These are phyloP conservation scores for Rutstroemia sydowiana DNA, from an alignment of 2,329 filamentous ascomycete genomes.

Conservation along the genomic window DNA sequence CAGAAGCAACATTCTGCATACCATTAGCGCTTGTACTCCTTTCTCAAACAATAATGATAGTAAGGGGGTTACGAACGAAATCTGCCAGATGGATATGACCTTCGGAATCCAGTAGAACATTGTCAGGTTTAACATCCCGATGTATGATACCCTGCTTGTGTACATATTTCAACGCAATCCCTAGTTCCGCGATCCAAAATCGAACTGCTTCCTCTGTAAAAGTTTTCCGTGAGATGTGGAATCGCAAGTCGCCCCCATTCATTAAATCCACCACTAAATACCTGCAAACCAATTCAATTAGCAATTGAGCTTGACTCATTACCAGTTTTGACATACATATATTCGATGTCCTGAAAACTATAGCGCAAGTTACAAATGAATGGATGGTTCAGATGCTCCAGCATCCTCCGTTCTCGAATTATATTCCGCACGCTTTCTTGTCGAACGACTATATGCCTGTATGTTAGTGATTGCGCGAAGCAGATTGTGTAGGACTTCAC, in stretches of 20 bases:
- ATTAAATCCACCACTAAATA: slow-evolving; percentile 96
- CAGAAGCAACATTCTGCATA: slow-evolving; percentile 84
- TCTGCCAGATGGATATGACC: slow-evolving; percentile 96
- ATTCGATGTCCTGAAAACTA: slow-evolving; percentile 98
- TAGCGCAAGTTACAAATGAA: slow-evolving; percentile 98
- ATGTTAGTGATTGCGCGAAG: slow-evolving; percentile 14
- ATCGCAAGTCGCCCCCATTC: slow-evolving; percentile 93
- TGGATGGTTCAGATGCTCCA: slow-evolving; percentile 94
- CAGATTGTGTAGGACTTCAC: slow-evolving; percentile 26
- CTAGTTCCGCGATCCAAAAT: slow-evolving; percentile 94
- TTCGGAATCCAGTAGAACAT: slow-evolving; percentile 78
- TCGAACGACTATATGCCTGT: slow-evolving; percentile 64
- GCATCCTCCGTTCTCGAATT: slow-evolving; percentile 92
- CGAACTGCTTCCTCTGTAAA: slow-evolving; percentile 95
- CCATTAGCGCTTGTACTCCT: slow-evolving; percentile 31
- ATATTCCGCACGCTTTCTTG: slow-evolving; percentile 98
- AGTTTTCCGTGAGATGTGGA: slow-evolving; percentile 95
- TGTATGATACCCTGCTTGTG: slow-evolving; percentile 84
- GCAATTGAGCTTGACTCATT: neutral
- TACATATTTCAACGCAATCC: slow-evolving; percentile 82
- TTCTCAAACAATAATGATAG: slow-evolving; percentile 6
- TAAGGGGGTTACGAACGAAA: slow-evolving; percentile 63
- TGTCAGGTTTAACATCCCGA: slow-evolving; percentile 86
- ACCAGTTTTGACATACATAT: slow-evolving; percentile 60
- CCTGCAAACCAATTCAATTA: slow-evolving; percentile 33